Evolutionary conservation across 1,284 basidiomycete species (phyloP).

Genomic region (Bjerkandera adusta): DNA sequence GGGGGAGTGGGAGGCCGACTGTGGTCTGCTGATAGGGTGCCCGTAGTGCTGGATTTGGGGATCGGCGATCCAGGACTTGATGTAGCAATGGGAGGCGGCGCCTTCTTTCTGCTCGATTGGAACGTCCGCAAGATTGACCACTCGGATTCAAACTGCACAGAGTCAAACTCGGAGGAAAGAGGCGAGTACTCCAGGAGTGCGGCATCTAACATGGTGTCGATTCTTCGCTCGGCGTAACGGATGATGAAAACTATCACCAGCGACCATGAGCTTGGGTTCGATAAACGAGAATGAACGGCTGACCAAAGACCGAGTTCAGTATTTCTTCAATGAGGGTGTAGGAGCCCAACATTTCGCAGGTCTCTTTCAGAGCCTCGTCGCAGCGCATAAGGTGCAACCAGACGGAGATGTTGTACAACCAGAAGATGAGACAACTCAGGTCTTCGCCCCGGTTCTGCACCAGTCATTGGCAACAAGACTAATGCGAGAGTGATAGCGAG

Average conservation of each 20-base stretch:
- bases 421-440: constrained; percentile 85
- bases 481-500: constrained; percentile 1
- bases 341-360: constrained; percentile 78
- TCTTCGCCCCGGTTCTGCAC: constrained; percentile 79
- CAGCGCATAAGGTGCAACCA: constrained; percentile 90
- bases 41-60: constrained; percentile 28
- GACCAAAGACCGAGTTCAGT: constrained; percentile 92
- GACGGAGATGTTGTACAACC: constrained; percentile 90
- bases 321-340: constrained; percentile 84
- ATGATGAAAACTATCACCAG: constrained; percentile 85
- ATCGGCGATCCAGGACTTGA: constrained; percentile 43
- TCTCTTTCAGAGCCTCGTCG: constrained; percentile 71
- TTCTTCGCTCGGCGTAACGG: constrained; percentile 84
- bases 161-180: constrained; percentile 75
- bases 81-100: constrained; percentile 30
- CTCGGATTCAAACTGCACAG: constrained; percentile 92
- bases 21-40: constrained; percentile 37
- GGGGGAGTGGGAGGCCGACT: constrained; percentile 40
- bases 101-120: constrained; percentile 61
- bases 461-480: constrained; percentile 2
- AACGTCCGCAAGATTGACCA: constrained; percentile 90
- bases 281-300: constrained; percentile 17
- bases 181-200: constrained; percentile 86
- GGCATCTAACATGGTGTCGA: constrained; percentile 84
- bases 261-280: neutral